phyloP scores from a whole-genome alignment of 805 yeast genomes.

The Maudiozyma saulgeensis region DNA sequence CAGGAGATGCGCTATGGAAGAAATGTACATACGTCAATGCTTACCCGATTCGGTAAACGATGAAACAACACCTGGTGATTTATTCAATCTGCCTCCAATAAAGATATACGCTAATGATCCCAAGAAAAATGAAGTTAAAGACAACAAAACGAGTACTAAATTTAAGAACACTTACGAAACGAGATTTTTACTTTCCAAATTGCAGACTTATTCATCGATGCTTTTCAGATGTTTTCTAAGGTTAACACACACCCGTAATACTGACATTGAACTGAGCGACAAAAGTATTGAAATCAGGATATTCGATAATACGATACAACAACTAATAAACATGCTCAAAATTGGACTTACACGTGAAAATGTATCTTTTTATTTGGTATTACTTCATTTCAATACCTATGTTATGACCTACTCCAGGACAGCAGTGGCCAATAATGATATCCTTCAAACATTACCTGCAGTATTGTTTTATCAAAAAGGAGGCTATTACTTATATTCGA shows the following conservation, averaged over 20 bases:
- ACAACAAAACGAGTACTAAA: slow-evolving; percentile 44
- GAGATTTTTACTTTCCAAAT: slow-evolving; percentile 40
- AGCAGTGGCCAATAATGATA: slow-evolving; percentile 21
- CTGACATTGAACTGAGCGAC: slow-evolving; percentile 21
- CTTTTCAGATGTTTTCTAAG: slow-evolving; percentile 37
- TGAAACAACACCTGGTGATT: slow-evolving; percentile 29
- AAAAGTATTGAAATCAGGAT: slow-evolving; percentile 36
- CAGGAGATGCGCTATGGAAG: slow-evolving; percentile 48
- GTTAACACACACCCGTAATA: slow-evolving; percentile 36
- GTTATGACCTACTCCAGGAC: slow-evolving; percentile 28
- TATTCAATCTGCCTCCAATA: slow-evolving; percentile 34
- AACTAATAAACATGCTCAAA: slow-evolving; percentile 24
- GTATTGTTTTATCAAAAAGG: slow-evolving; percentile 45
- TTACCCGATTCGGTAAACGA: slow-evolving; percentile 41
- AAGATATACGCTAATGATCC: slow-evolving; percentile 39
- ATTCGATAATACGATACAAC: slow-evolving; percentile 26
- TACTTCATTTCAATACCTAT: slow-evolving; percentile 31
- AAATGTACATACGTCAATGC: slow-evolving; percentile 38
- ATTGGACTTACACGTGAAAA: slow-evolving; percentile 8
- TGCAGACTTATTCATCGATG: slow-evolving; percentile 38
- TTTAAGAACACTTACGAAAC: slow-evolving; percentile 53
- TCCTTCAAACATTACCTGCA: slow-evolving; percentile 31
- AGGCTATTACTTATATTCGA: slow-evolving; percentile 31
- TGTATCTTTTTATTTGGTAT: slow-evolving; percentile 29
- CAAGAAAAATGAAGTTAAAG: slow-evolving; percentile 24